Percentiles rank a stretch among this genome's conserved stretches.
Evolutionary conservation across 176 grass and related monocot genomes (phyloP).

Genomic region (Oropetium thomaeum): DNA sequence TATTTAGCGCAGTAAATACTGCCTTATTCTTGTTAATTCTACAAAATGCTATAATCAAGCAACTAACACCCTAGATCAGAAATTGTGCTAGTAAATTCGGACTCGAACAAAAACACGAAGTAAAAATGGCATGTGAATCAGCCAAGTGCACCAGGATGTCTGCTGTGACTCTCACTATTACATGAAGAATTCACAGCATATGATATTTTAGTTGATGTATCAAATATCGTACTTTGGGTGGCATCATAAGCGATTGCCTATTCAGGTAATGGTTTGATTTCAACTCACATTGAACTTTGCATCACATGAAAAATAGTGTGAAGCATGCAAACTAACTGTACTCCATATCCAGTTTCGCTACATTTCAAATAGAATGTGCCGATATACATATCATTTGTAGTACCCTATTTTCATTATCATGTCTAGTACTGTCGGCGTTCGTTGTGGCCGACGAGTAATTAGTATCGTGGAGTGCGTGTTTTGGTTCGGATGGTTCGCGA

Average conservation of each 20-base stretch:
- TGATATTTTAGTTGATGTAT: neutral
- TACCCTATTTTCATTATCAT: neutral
- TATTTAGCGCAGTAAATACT: neutral
- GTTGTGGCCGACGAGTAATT: too few relatives aligned
- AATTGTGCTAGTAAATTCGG: conserved; percentile 2
- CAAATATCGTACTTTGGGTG: neutral
- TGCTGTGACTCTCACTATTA: neutral
- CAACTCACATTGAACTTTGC: neutral
- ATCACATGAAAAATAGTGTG: too few relatives aligned
- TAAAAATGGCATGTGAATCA: neutral
- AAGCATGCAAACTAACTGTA: neutral
- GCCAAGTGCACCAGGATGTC: neutral
- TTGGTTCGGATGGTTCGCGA: too few relatives aligned
- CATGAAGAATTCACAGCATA: neutral
- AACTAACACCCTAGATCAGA: neutral
- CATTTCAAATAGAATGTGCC: neutral
- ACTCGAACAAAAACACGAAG: neutral
- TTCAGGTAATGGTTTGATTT: neutral
- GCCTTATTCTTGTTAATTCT: neutral
- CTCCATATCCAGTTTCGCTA: neutral
- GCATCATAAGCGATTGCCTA: neutral
- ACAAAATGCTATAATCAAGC: neutral
- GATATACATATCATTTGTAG: neutral
- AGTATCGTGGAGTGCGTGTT: too few relatives aligned
- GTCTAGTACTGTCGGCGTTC: too few relatives aligned